Evolutionary conservation across 108 stramenopile species (phyloP), one percentile per base, ranked within the genome.

Genomic region (Cylindrotheca fusiformis): DNA sequence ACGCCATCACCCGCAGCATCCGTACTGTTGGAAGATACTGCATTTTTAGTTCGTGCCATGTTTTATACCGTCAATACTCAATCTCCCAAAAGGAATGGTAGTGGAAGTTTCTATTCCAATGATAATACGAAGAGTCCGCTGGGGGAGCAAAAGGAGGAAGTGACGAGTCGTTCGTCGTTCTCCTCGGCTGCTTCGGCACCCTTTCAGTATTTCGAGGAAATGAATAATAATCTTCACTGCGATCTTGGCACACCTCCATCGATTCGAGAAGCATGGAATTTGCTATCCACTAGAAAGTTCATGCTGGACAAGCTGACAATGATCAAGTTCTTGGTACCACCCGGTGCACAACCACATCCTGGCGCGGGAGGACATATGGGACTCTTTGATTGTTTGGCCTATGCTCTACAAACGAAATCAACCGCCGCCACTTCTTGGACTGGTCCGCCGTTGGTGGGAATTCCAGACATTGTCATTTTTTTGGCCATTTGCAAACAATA

Each of bases 311-410:
- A 88, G 59, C 10, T 47, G 3, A 58, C 77, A 8, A 72, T 86
- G 41, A 32, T 83, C 19, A 64, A 62, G 22, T 80, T 88, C 21
- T 45, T 86, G 20, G 80, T 90, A 23, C 92, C 88, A 2, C 48
- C 72, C 48, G 70, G 66, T 19, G 65, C 72, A 1, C 81, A 85
- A 6, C 88, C 87, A 18, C 85, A 88, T 60, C 52, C 75, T 0
- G 87, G 86, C 53, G 72, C 76, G n/a, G 78, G 75, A 22, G 93
- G 93, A 21, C 89, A 94, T 58, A 68, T 79, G 82, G 89, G 88
- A 24, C 65, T 94, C 12, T 88, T 90, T 78, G 89, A 90, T 54
- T 94, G 93, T 55, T 68, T 80, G 20, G 68, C 81, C 48, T 79
- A 85, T 72, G 87, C 89, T 0, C 28, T 94, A 64, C 59, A 78